Evolutionary conservation across 1,284 basidiomycete genomes (phyloP).

Genomic region (Coriolopsis trogii): DNA sequence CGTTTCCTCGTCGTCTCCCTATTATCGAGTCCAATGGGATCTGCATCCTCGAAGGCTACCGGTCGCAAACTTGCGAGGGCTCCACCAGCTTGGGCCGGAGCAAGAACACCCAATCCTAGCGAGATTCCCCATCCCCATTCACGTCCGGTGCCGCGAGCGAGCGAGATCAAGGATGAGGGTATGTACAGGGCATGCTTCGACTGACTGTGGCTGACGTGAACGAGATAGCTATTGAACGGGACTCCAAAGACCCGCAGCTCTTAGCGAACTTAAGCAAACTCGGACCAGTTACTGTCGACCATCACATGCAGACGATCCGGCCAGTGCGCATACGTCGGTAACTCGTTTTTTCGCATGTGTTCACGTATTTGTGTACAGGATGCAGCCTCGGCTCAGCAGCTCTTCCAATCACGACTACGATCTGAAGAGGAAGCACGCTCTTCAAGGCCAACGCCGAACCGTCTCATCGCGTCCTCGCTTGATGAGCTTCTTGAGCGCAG

Average conservation of each 20-base stretch:
- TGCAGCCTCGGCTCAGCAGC: constrained; percentile 42
- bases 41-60: constrained; percentile 65
- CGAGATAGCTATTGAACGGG: constrained; percentile 70
- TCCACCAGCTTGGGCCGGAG: constrained; percentile 56
- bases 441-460: constrained; percentile 45
- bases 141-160: constrained; percentile 38
- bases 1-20: not conserved
- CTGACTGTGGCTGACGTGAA: not conserved
- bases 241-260: constrained; percentile 78
- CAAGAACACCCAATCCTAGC: constrained; percentile 39
- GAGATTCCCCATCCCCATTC: constrained; percentile 22
- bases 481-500: constrained; percentile 67
- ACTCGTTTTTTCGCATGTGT: too few species aligned
- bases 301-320: constrained; percentile 57
- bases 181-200: not conserved
- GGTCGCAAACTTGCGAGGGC: constrained; percentile 64
- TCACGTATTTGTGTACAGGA: constrained; percentile 19
- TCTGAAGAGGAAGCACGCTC: constrained; percentile 60
- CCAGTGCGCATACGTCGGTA: constrained; percentile 46
- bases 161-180: constrained; percentile 54
- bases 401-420: constrained; percentile 54
- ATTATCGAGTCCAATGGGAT: constrained; percentile 59
- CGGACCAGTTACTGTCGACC: constrained; percentile 76
- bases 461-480: constrained; percentile 60
- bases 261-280: constrained; percentile 69